Base-by-base conservation (phyloP, 169 alveolate species). In the Neospora caninum region DNA sequence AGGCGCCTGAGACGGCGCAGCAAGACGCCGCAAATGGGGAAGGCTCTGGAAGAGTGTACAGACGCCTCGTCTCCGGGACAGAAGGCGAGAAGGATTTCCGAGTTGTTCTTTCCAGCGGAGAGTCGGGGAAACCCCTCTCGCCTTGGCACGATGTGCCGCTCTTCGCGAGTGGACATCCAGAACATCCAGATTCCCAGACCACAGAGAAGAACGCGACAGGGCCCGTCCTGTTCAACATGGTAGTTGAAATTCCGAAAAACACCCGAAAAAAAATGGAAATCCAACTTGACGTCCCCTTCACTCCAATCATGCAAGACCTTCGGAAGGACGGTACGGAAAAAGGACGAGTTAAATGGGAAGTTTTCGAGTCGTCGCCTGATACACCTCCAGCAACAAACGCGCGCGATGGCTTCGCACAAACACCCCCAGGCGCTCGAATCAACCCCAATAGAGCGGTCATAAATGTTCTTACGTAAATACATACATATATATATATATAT, bases 61-160 rank as follows among this genome's bases (percentile, higher is more conserved):
- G 43, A 43, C 84, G 84, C 39, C 39, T 73, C 27, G 43, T 31
- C 42, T 34, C 39, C 84, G 84, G 84, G 43, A 13, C 25, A 0
- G 84, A 34, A 27, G 84, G 84, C 43, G 43, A 36, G 39, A 31
- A 36, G 84, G 42, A n/a, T 10, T 73, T 73, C 42, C n/a, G 39
- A n/a, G 27, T 73, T 2, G n/a, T 34, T n/a, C 84, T 73, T 22
- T 73, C 45, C 27, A n/a, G n/a, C 80, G 36, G 41, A 2, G 43
- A 73, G 84, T 20, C 84, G 42, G 49, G 43, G 43, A 9, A 36
- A n/a, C 84, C 31, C 42, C 84, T 73, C 27, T 73, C 84, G 25
- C 42, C 42, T 13, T 73, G 84, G 84, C 84, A 73, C 84, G 84
- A n/a, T 43, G 25, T 73, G 25, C 84, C 84, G 18, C 84, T 73